Evolutionary conservation across 345 rosid species (phyloP).

Genomic region (Bruguiera parviflora): DNA sequence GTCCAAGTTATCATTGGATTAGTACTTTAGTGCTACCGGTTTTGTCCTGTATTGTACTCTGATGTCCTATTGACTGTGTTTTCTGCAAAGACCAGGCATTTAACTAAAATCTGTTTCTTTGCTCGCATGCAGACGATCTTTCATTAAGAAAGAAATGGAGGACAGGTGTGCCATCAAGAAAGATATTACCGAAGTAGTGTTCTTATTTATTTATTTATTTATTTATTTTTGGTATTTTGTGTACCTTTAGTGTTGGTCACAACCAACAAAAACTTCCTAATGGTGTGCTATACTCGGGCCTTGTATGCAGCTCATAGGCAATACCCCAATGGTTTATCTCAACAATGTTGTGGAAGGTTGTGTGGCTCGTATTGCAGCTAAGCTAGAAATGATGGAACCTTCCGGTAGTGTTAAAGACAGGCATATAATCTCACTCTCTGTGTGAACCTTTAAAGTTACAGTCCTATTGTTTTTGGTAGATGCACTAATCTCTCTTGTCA

Average conservation of each 20-base stretch:
- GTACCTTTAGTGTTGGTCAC: neutral
- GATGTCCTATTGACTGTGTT: no score
- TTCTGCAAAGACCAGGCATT: no score
- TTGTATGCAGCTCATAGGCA: constrained; percentile 66
- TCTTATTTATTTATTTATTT: no score
- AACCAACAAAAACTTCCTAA: neutral
- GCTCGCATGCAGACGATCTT: no score
- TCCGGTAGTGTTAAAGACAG: constrained; percentile 61
- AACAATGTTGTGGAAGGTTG: constrained; percentile 69
- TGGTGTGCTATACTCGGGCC: neutral
- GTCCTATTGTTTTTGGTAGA: no score
- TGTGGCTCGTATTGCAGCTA: constrained; percentile 15
- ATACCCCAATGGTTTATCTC: constrained; percentile 86
- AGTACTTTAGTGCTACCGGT: no score
- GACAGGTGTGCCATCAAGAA: constrained; percentile 42
- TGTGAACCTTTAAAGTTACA: no score
- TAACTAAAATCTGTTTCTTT: no score
- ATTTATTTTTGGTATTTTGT: neutral
- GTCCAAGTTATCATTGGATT: no score
- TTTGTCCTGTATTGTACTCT: no score
- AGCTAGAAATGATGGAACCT: constrained; percentile 73
- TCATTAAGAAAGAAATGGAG: constrained; percentile 26
- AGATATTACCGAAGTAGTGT: constrained; percentile 52
- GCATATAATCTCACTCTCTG: constrained; percentile 20
- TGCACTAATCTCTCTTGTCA: no score